Base-by-base conservation (phyloP, 163 green algal species). In the Scenedesmus sp. region DNA sequence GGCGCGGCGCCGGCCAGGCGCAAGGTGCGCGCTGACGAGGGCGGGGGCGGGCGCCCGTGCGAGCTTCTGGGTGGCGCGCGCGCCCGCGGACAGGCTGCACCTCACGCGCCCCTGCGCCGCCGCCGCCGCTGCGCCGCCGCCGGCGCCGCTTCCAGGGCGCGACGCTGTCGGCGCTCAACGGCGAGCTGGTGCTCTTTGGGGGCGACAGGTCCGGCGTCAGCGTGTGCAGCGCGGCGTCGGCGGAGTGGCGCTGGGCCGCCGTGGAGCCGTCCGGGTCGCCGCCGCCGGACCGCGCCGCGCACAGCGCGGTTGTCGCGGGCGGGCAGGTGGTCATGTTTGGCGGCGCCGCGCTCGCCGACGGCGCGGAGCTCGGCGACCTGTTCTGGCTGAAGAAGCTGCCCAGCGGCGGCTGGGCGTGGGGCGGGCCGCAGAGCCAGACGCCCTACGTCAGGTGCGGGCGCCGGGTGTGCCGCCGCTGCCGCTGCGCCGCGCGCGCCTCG, bases 271-370 rank as follows among this genome's bases (percentile, higher is more conserved):
- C 58, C 5, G 87, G 88, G 26, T 26, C 78, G 5, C 45, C 72
- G 50, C 87, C 85, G 15, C 70, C 63, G n/a, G 84, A 91, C 71
- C 80, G 89, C 22, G 66, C 20, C 13, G n/a, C 62, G 31, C 89
- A 94, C 78, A 83, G 54, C 34, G 72, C 77, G 13, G 54, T 87
- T 10, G 72, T 74, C 28, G 78, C 54, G 50, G 78, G 80, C 24
- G 63, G 44, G 13, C 80, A 88, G 70, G 71, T 92, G 47, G 84
- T 92, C 17, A 75, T 96, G n/a, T 96, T 93, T 86, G 90, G 88
- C 50, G 89, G 88, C 42, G 70, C 80, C 17, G 78, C 62, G 53
- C 50, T 92, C 28, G 77, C 71, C 17, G 83, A 89, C 66, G 72
- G 85, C 48, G 67, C 70, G n/a, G 92, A 94, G 45, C 67, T 94